Evolutionary conservation across 2,329 filamentous ascomycete genomes (phyloP), one percentile per base, ranked within the genome.

Genomic region (Hypomyces rosellus): DNA sequence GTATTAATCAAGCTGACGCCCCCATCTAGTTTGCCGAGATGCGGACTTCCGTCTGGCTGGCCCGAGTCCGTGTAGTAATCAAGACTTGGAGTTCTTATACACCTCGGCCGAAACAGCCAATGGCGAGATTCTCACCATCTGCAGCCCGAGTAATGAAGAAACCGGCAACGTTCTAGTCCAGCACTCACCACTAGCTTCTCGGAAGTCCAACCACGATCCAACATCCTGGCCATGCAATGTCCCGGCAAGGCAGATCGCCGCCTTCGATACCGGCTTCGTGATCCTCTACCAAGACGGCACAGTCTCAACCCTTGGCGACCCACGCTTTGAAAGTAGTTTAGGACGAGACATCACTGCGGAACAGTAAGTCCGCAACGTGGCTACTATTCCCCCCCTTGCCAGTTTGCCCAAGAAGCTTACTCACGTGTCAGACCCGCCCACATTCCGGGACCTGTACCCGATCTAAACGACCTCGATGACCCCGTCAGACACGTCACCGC

Each of bases 231-330:
- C 53, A 8, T 62, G 57, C 16, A 33, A 54, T 8, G 52, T 54
- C 22, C 44, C 40, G 2, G 61, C 75, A 16, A 59, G 57, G 16
- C 73, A 80, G 49, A 57, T 78, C 1, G 69, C 65, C 15, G 69
- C 75, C 14, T 79, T 73, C 56, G 71, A 75, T 40, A 66, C 72
- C 0, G 77, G 77, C 1, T 79, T 80, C 57, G 66, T 70, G 4
- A 69, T 74, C 13, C 64, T 80, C 6, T 64, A 72, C 2, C 49
- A 68, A 1, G 60, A 70, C 11, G 74, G 72, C n/a, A 60, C 64
- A 2, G 75, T 81, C 22, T 73, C 68, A 55, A 77, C 76, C 0
- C 71, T 75, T 62, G 84, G 84, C 7, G 83, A 87, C 57, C 66
- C 73, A 43, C 75, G 84, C 14, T 84, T 80, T 57, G 65, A 69